Conservation (phyloP, 495 filamentous ascomycete genomes). For the Aspergillus ellipticus region DNA sequence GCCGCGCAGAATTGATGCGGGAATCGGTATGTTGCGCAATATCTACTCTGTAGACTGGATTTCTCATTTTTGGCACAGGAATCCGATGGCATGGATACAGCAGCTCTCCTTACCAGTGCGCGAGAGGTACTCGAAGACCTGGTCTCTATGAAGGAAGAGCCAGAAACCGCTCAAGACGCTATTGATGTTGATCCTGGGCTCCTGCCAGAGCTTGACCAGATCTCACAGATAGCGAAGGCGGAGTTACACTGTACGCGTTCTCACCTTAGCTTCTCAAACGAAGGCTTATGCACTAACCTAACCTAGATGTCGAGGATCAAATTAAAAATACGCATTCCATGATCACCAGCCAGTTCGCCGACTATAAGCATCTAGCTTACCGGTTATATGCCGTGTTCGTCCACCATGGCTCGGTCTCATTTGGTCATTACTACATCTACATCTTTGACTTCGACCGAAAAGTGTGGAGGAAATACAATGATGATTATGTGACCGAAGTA, state of each 20-base stretch:
- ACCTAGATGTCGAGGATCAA: slow-evolving; percentile 41
- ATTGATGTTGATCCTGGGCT: slow-evolving; percentile 29
- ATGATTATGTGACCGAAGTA: slow-evolving; percentile 71
- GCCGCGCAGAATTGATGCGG: slow-evolving; percentile 43
- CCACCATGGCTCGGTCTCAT: slow-evolving; percentile 66
- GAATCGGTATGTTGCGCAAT: slow-evolving; percentile 34
- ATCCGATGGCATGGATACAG: slow-evolving; percentile 30
- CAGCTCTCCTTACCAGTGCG: slow-evolving; percentile 28
- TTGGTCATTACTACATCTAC: slow-evolving; percentile 96
- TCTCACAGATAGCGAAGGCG: slow-evolving; percentile 28
- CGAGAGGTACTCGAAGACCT: slow-evolving; percentile 32
- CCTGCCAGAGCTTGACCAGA: slow-evolving; percentile 27
- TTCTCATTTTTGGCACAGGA: slow-evolving; percentile 21
- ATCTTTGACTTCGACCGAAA: slow-evolving; percentile 80
- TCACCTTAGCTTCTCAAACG: neutral
- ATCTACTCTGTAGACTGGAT: neutral
- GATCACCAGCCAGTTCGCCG: slow-evolving; percentile 61
- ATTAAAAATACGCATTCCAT: slow-evolving; percentile 47
- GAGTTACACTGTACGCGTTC: slow-evolving; percentile 38
- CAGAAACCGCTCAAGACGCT: slow-evolving; percentile 23
- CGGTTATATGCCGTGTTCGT: slow-evolving; percentile 90
- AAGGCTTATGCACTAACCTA: slow-evolving; percentile 9
- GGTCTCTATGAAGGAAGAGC: slow-evolving; percentile 17
- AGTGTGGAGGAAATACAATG: slow-evolving; percentile 93
- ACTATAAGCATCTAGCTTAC: slow-evolving; percentile 59